Evolutionary conservation across 2,329 filamentous ascomycete species (phyloP).

Genomic region (Venturia pyrina): DNA sequence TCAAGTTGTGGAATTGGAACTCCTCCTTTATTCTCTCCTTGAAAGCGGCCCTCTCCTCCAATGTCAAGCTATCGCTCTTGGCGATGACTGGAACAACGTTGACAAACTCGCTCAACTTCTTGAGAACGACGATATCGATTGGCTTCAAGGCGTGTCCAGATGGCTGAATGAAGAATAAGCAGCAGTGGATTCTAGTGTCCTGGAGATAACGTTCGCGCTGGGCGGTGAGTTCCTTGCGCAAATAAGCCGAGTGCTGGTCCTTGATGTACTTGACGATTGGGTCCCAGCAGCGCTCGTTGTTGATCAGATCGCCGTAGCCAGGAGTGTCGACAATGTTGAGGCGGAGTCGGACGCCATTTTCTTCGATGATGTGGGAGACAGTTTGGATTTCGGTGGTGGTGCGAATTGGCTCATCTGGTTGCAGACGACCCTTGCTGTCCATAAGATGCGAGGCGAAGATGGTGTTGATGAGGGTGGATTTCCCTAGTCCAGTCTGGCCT

Average conservation of each 20-base stretch:
- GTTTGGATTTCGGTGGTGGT: conserved; percentile 97
- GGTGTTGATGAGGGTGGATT: conserved; percentile 99
- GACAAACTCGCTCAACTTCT: conserved; percentile 98
- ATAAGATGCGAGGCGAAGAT: conserved; percentile 99
- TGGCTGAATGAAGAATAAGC: conserved; percentile 98
- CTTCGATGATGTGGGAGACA: conserved; percentile 97
- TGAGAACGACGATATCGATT: conserved; percentile 97
- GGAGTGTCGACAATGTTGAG: conserved; percentile 99
- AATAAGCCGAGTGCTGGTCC: conserved; percentile 98
- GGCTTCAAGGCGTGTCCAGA: conserved; percentile 98
- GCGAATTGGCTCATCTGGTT: conserved; percentile 86
- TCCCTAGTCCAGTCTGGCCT: conserved; percentile 98
- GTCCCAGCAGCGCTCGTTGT: conserved; percentile 99
- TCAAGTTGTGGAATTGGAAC: conserved; percentile 98
- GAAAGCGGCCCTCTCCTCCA: conserved; percentile 92
- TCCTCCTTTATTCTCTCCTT: conserved; percentile 99
- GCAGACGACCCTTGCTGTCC: conserved; percentile 92
- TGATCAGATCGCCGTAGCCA: conserved; percentile 95
- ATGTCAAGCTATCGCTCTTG: conserved; percentile 91
- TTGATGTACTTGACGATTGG: conserved; percentile 99
- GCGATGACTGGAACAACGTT: conserved; percentile 98
- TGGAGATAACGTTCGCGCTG: conserved; percentile 99
- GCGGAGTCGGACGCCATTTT: conserved; percentile 94
- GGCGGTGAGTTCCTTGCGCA: conserved; percentile 97
- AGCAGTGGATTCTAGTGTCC: conserved; percentile 98